A percentile compares a stretch with the other conserved stretches of the same genome.
These are phyloP conservation scores for Alternaria novae-zelandiae DNA, from an alignment of 2,329 filamentous ascomycete genomes.

Conservation along the genomic window DNA sequence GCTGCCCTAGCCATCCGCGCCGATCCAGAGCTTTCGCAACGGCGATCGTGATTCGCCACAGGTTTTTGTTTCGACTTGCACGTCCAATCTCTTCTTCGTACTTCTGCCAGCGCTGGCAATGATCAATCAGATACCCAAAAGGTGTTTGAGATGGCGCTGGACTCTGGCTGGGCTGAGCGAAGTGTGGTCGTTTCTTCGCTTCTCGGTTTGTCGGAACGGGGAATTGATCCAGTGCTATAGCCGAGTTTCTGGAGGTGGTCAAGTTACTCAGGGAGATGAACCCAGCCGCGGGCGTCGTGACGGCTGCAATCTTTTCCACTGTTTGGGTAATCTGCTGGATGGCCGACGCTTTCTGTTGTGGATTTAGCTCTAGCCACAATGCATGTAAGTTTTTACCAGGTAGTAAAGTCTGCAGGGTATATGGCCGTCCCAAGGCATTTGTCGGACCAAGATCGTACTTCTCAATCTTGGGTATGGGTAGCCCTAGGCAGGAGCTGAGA, in stretches of 20 bases:
- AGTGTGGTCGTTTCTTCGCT: neutral
- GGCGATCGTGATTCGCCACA: neutral
- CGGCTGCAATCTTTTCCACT: constrained; percentile 1
- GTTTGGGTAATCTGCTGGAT: neutral
- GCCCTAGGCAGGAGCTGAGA: neutral
- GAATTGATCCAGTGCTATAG: neutral
- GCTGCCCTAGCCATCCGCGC: constrained; percentile 1
- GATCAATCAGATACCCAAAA: neutral
- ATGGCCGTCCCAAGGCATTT: constrained; percentile 2
- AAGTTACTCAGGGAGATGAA: neutral
- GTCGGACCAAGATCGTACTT: neutral
- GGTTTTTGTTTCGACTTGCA: neutral
- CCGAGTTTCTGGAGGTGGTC: neutral
- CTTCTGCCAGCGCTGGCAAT: constrained; percentile 2
- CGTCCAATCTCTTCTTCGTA: neutral
- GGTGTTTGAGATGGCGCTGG: constrained; percentile 5
- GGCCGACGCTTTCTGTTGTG: neutral
- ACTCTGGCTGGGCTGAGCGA: neutral
- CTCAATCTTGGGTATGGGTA: neutral
- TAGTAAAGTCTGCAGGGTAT: constrained; percentile 5
- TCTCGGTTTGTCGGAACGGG: neutral
- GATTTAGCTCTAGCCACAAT: neutral
- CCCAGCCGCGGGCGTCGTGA: constrained; percentile 5
- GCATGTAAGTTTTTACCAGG: neutral
- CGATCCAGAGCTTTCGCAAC: neutral